A percentile compares a stretch with the other conserved stretches of the same genome.
phyloP scores from a whole-genome alignment of 495 filamentous ascomycete species.

The Aspergillus biplanus region DNA sequence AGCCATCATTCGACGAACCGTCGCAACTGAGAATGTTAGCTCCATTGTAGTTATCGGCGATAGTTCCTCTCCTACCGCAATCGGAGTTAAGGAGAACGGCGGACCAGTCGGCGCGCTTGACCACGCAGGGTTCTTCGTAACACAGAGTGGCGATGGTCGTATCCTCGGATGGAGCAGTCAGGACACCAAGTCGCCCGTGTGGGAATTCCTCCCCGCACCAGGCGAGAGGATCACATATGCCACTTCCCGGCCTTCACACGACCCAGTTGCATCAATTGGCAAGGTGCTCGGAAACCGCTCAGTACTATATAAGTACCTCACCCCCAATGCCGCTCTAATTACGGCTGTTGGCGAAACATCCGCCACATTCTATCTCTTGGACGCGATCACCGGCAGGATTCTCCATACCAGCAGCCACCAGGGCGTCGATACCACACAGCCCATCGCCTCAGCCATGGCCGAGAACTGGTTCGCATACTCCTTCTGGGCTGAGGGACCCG shows the following conservation, averaged over 20 bases:
- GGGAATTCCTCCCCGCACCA: conserved; percentile 72
- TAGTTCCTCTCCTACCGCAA: conserved; percentile 25
- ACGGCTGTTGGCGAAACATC: conserved; percentile 65
- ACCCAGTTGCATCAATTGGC: conserved; percentile 93
- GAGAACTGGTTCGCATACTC: conserved; percentile 98
- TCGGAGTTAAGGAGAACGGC: conserved; percentile 42
- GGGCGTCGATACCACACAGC: conserved; percentile 73
- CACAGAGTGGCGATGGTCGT: conserved; percentile 59
- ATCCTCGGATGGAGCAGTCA: conserved; percentile 62
- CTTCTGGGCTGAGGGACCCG: conserved; percentile 66
- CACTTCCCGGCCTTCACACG: conserved; percentile 69
- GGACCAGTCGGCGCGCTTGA: conserved; percentile 35
- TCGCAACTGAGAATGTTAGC: conserved; percentile 32
- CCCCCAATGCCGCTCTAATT: conserved; percentile 81
- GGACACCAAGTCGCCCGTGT: conserved; percentile 57
- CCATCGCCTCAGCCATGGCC: conserved; percentile 75
- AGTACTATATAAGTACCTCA: conserved; percentile 96
- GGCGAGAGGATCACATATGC: conserved; percentile 70
- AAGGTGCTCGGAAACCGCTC: conserved; percentile 87
- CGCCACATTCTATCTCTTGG: conserved; percentile 79
- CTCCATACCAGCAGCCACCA: conserved; percentile 71
- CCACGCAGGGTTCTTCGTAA: conserved; percentile 54
- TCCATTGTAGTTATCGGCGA: conserved; percentile 39
- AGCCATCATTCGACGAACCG: conserved; percentile 48
- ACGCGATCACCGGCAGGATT: conserved; percentile 81